Base-by-base conservation (phyloP, 2,329 filamentous ascomycete genomes). In the Aspergillus terreus region DNA sequence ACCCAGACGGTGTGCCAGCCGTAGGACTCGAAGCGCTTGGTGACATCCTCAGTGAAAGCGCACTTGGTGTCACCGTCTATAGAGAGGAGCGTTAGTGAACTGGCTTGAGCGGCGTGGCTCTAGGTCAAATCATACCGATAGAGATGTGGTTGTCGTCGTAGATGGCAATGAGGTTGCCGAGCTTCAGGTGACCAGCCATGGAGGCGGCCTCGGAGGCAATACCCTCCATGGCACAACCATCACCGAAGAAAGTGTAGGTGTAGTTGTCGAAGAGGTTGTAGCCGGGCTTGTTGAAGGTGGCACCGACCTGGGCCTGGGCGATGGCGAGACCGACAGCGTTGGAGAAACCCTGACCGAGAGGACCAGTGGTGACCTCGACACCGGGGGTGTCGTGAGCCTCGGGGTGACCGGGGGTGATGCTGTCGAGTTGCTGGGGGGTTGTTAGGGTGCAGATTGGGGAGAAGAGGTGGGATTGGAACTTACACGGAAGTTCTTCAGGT, bases 131-230 rank as follows among this genome's bases (percentile, higher is more conserved):
- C 81, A 71, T 70, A 85, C 83, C 83, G 65, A 86, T 86, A 61
- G 83, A 95, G 71, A 99, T 97, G 76, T 96, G 88, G 84, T 99
- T 99, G 82, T 99, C 94, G 71, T 99, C 94, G 76, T 92, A 99
- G 77, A 99, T 83, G 76, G 84, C 85, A 76, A 97, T 97, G 69
- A 99, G 82, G 83, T 97, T 99, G 72, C 92, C 94, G 60, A 99
- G 85, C 83, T 97, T 88, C 75, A 97, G 83, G 80, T 99, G 94
- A 70, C 94, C 94, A 63, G 94, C 94, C 63, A 91, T 82, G 55
- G 91, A 96, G 64, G 82, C 90, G 67, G 94, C 92, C 81, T 99
- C 94, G 70, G 84, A 84, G 62, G 94, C 90, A 79, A 99, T 83
- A 82, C 94, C 94, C 82, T 99, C 94, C 92, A 95, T 95, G 77